phyloP scores from a whole-genome alignment of 2,329 filamentous ascomycete genomes.

The Trichoderma simmonsii region DNA sequence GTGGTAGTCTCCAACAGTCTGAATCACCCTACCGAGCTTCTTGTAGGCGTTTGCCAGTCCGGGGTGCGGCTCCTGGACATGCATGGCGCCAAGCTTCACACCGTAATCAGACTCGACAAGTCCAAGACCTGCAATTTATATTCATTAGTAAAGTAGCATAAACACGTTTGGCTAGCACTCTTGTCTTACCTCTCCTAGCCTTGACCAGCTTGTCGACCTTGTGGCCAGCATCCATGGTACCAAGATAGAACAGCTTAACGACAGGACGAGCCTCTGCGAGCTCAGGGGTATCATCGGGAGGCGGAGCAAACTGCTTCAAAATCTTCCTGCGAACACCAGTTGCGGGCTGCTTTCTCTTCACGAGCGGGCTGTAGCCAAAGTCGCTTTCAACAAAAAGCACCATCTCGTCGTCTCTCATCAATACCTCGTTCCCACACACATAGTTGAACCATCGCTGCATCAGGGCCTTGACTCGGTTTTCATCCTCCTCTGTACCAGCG shows the following conservation, averaged over 20 bases:
- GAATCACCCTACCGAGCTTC: conserved; percentile 90
- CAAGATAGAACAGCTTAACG: conserved; percentile 94
- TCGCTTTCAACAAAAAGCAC: conserved; percentile 98
- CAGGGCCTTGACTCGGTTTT: conserved; percentile 79
- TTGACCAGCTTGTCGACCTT: conserved; percentile 96
- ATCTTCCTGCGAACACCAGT: conserved; percentile 94
- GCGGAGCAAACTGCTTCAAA: conserved; percentile 96
- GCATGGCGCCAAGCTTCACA: conserved; percentile 81
- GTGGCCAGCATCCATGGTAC: conserved; percentile 94
- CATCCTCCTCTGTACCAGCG: conserved; percentile 93
- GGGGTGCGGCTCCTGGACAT: conserved; percentile 84
- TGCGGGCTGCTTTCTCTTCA: conserved; percentile 93
- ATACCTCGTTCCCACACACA: conserved; percentile 84
- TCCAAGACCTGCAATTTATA: conserved; percentile 66
- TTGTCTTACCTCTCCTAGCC: conserved; percentile 69
- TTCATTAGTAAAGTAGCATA: conserved; percentile 19
- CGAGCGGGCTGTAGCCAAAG: conserved; percentile 94
- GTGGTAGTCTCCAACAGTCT: conserved; percentile 91
- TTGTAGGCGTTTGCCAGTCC: conserved; percentile 88
- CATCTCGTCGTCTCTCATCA: conserved; percentile 96
- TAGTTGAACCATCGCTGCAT: conserved; percentile 96
- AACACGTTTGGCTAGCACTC: conserved; percentile 3
- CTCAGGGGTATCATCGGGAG: conserved; percentile 94
- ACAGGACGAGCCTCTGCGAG: conserved; percentile 83
- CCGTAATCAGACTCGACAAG: conserved; percentile 91